Evolutionary conservation across 2,329 filamentous ascomycete genomes (phyloP), one percentile per base, ranked within the genome.

Genomic region (Sarocladium kiliense): DNA sequence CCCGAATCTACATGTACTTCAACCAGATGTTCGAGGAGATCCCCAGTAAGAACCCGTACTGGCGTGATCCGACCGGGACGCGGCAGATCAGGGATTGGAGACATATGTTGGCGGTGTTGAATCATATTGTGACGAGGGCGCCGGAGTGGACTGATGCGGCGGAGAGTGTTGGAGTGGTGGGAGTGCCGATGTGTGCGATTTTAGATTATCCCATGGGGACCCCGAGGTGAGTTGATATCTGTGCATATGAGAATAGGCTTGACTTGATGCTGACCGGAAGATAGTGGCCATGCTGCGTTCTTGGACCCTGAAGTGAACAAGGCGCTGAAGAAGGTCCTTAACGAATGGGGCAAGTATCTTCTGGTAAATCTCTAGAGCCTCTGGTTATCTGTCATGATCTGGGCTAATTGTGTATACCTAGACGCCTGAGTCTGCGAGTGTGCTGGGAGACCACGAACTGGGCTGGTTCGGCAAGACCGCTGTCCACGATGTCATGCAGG

Each of bases 21-120:
- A 72, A 73, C 23, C 73, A 78, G 59, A 89, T 89, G 87, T 89
- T 87, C 68, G 74, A 80, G 27, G 82, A 89, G 68, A 74, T 89
- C 19, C 86, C 86, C 0, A 64, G 66, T 30, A 84, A 82, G 66
- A 71, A 76, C 18, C 80, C 80, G 0, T 89, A 89, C 68, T 65
- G 68, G 57, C 74, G 72, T 6, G 85, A 88, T 58, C 84, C 85
- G 0, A 82, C 79, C 1, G 85, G 85, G 1, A 73, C 77, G 54
- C 76, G 73, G 32, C 83, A 87, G 68, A 80, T 90, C 56, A 78
- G 81, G 9, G 78, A 87, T 68, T 88, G 87, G 61, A 56, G 77
- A 5, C 83, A 89, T 60, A 84, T 90, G 81, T 74, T 90, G 19
- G 71, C 74, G 21, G 75, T 88, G 9, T 73, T 90, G 53, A 88